A percentile compares a stretch with the other conserved stretches of the same genome.
Evolutionary conservation across 1,284 basidiomycete species (phyloP).

Genomic region (Flammula alnicola): DNA sequence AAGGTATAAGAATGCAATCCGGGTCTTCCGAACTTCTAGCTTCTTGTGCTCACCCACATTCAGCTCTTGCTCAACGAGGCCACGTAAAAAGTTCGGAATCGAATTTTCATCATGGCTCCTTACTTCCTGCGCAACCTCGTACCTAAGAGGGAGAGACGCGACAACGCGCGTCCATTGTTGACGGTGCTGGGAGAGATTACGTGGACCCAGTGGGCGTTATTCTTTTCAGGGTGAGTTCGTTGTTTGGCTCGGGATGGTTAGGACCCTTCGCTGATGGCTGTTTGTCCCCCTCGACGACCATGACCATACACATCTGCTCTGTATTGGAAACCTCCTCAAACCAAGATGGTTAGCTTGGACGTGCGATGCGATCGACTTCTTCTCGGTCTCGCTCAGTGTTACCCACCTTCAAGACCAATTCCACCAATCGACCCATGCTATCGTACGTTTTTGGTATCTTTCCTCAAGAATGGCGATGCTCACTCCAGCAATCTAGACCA

Average conservation of each 20-base stretch:
- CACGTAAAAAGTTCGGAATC: no score
- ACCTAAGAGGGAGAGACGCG: conserved; percentile 49
- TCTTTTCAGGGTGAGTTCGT: conserved; percentile 57
- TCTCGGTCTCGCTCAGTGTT: conserved; percentile 80
- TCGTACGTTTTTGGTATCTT: conserved; percentile 49
- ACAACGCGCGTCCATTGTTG: conserved; percentile 39
- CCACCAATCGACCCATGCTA: conserved; percentile 44
- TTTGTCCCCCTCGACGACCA: conserved; percentile 2
- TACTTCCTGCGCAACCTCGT: conserved; percentile 55
- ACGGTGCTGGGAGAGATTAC: conserved; percentile 44
- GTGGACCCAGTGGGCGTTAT: conserved; percentile 57
- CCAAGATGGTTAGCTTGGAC: conserved; percentile 79
- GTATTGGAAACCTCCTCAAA: no score
- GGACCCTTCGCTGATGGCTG: not conserved
- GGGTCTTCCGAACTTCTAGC: not conserved
- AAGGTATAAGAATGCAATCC: not conserved
- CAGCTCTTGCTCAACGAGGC: conserved; percentile 1
- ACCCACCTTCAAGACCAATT: conserved; percentile 61
- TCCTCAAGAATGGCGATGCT: not conserved
- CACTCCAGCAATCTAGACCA: conserved; percentile 51
- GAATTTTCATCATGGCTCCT: conserved; percentile 27
- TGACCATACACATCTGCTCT: conserved; percentile 3
- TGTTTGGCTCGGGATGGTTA: not conserved
- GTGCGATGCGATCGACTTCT: conserved; percentile 84
- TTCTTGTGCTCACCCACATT: conserved; percentile 7